A percentile compares a stretch with the other conserved stretches of the same genome.
phyloP scores from a whole-genome alignment of 345 rosid species.

The Acer saccharum region DNA sequence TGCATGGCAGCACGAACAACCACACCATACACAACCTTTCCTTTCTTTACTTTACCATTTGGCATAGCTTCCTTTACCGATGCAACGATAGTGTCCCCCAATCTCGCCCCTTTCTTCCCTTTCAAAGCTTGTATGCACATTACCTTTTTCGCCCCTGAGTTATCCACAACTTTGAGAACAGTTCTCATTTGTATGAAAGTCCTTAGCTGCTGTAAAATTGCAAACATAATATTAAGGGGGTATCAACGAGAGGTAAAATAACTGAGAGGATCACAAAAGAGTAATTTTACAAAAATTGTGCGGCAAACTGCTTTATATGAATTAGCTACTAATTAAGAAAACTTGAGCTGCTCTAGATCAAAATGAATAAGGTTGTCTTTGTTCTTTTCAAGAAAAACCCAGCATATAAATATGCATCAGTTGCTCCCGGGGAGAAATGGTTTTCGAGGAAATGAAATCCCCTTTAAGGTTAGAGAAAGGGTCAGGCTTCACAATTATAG shows the following conservation, averaged over 20 bases:
- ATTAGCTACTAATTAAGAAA: not conserved
- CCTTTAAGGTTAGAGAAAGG: not conserved
- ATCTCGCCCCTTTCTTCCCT: slow-evolving; percentile 77
- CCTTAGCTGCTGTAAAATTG: slow-evolving; percentile 55
- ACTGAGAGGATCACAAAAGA: not conserved
- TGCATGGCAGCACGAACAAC: slow-evolving; percentile 93
- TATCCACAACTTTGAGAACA: slow-evolving; percentile 84
- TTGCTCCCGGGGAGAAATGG: not conserved
- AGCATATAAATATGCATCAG: too few relatives aligned
- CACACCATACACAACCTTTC: slow-evolving; percentile 75
- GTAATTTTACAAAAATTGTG: not conserved
- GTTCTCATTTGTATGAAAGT: slow-evolving; percentile 93
- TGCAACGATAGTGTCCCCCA: slow-evolving; percentile 83
- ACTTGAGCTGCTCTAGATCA: not conserved
- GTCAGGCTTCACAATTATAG: not conserved
- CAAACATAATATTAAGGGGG: not conserved
- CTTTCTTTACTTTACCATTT: slow-evolving; percentile 95
- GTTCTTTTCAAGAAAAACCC: not conserved
- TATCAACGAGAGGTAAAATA: not conserved
- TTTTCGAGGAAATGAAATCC: not conserved
- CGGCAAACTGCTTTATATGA: not conserved
- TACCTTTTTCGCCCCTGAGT: slow-evolving; percentile 86
- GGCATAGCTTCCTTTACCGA: slow-evolving; percentile 93
- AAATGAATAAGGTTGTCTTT: not conserved
- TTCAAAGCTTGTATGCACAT: slow-evolving; percentile 85